Evolutionary conservation across 192 early-diverging fungal species (phyloP).

Genomic region (Cladochytrium replicatum): DNA sequence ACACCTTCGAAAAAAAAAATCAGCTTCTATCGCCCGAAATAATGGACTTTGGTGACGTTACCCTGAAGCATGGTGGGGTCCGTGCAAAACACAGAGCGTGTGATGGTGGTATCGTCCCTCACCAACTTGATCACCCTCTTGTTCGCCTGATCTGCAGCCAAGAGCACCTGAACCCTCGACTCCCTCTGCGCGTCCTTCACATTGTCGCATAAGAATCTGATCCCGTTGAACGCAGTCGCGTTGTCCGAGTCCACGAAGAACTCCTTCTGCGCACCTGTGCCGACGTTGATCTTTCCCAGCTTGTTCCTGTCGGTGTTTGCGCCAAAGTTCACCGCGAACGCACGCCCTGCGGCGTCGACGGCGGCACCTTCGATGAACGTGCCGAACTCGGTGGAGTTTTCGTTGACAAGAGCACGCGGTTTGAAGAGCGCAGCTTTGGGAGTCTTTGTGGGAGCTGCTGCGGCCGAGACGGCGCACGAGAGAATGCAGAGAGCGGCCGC

Average conservation of each 20-base stretch:
- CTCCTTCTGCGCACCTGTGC: slow-evolving; percentile 13
- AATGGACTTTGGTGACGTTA: too few species aligned
- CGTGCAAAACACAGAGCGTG: slow-evolving; percentile 8
- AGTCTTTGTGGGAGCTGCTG: too few species aligned
- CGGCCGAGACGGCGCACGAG: too few species aligned
- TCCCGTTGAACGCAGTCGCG: slow-evolving; percentile 33
- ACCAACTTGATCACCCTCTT: slow-evolving; percentile 28
- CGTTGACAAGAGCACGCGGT: too few species aligned
- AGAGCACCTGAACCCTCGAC: slow-evolving; percentile 16
- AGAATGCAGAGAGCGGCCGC: too few species aligned
- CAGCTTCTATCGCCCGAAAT: too few species aligned
- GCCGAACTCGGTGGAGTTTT: slow-evolving; percentile 31
- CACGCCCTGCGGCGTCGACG: slow-evolving; percentile 34
- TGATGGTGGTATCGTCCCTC: slow-evolving; percentile 7
- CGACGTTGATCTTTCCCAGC: slow-evolving; percentile 5
- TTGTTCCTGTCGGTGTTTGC: slow-evolving; percentile 1
- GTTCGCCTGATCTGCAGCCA: slow-evolving; percentile 26
- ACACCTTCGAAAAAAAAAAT: too few species aligned
- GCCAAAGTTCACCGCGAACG: slow-evolving; percentile 36
- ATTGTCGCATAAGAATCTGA: slow-evolving; percentile 25
- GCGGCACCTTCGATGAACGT: slow-evolving; percentile 41
- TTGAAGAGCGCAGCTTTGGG: too few species aligned
- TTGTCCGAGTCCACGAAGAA: slow-evolving; percentile 9
- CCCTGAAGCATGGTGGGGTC: slow-evolving; percentile 6
- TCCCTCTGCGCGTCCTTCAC: too few species aligned